Evolutionary conservation across 768 basidiomycete species (phyloP), one percentile per base, ranked within the genome.

Genomic region (Rickenella mellea): DNA sequence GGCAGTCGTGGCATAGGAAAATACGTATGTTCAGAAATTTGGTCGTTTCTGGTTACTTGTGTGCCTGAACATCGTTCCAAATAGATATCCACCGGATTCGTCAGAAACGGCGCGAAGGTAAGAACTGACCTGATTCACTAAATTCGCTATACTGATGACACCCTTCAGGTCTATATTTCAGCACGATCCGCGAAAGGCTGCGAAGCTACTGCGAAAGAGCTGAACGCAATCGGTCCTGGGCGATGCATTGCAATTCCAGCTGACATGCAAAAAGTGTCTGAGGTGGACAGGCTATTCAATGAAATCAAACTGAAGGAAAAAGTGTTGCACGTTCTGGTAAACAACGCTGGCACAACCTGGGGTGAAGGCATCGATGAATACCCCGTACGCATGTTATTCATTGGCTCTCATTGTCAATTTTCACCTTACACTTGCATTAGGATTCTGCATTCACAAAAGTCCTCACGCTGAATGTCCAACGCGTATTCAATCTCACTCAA

Each of bases 1-100:
- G 82, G 80, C 9, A 76, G 73, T 22, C 63, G 76, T 44, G 80
- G 80, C 5, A 70, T 82, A 24, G 79, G 81, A 4, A 80, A 76
- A 62, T 71, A 39, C 47, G 64, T 57, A 12, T 25, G 7, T 11
- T 5, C 12, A 35, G 9, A 2, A 19, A 29, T 31, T 9, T 40
- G 26, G 33, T 24, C 30, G 27, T 21, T 10, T 33, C 21, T 17
- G 22, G 11, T 36, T 15, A 7, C 10, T 32, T 24, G 35, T 38
- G 22, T 33, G 6, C 14, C 42, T 6, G 28, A 19, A 36, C 4
- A 15, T 19, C 9, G 5, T 36, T 36, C 3, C 15, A 15, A 9
- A 22, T 45, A 80, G 80, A 80, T 83, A 48, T 72, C 82, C 2
- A 63, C 74, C 6, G 78, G 76, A 6, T 82, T 75, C 51, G 69